phyloP scores from a whole-genome alignment of 352 stramenopile genomes.

The Phytopythium chamaehyphon region DNA sequence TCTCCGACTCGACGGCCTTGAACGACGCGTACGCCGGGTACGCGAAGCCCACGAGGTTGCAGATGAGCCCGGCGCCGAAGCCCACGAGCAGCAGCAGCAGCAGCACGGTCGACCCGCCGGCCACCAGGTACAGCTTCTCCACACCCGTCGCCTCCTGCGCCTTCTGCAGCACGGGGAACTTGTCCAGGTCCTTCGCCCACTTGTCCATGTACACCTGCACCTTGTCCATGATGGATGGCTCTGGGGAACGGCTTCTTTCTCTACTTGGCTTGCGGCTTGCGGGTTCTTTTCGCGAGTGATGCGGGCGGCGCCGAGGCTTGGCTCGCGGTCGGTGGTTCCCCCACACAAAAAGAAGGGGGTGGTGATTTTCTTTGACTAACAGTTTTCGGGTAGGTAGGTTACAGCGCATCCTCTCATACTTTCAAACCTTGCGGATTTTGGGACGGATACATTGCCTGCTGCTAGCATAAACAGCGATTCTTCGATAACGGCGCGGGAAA shows the following conservation, averaged over 20 bases:
- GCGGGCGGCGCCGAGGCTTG: neutral
- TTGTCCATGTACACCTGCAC: conserved; percentile 84
- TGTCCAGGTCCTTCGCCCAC: conserved; percentile 83
- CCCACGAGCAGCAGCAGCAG: conserved; percentile 79
- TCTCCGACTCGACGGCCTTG: conserved; percentile 75
- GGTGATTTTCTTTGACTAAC: neutral
- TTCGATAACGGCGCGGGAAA: too few species aligned
- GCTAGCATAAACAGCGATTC: too few species aligned
- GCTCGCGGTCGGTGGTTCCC: neutral
- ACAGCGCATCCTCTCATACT: too few species aligned
- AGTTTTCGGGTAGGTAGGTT: neutral
- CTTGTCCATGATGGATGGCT: conserved; percentile 58
- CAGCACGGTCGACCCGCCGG: conserved; percentile 48
- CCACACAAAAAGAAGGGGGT: too few species aligned
- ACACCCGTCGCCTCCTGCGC: conserved; percentile 79
- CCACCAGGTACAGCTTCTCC: conserved; percentile 88
- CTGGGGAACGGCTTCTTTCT: conserved; percentile 1
- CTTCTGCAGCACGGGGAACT: conserved; percentile 72
- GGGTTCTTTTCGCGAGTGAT: conserved; percentile 9
- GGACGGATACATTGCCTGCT: too few species aligned
- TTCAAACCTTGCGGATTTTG: too few species aligned
- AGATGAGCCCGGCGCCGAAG: conserved; percentile 83
- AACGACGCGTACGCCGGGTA: conserved; percentile 85
- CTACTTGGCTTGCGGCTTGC: conserved; percentile 4
- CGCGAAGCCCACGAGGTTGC: conserved; percentile 78